Conservation (phyloP, 2,329 filamentous ascomycete genomes). For the Alternaria arbusti region DNA sequence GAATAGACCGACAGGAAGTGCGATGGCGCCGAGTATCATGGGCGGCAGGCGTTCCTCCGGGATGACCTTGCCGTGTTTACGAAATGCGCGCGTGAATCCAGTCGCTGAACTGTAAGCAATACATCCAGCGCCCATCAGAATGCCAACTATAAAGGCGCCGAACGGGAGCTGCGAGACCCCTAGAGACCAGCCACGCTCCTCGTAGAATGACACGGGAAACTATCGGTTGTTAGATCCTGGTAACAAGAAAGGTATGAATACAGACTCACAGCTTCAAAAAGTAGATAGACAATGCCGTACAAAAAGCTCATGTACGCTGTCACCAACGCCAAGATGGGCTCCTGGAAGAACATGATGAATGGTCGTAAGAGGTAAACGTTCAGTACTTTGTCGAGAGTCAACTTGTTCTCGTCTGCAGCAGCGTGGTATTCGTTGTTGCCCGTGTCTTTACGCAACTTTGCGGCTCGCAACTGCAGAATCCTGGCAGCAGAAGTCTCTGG, state of each 20-base stretch:
- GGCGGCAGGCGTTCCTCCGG: conserved; percentile 68
- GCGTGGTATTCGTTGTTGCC: conserved; percentile 49
- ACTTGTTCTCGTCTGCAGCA: conserved; percentile 62
- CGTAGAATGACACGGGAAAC: conserved; percentile 70
- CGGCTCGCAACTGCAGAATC: conserved; percentile 40
- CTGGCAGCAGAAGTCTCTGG: conserved; percentile 41
- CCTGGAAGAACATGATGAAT: conserved; percentile 64
- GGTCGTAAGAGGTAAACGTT: conserved; percentile 72
- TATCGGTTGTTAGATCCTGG: conserved; percentile 12
- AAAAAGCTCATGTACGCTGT: conserved; percentile 73
- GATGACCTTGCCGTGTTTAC: conserved; percentile 55
- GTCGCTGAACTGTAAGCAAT: conserved; percentile 43
- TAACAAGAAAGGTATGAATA: background rate
- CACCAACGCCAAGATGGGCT: conserved; percentile 52
- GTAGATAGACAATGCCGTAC: conserved; percentile 68
- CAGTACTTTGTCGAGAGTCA: conserved; percentile 65
- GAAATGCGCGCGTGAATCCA: conserved; percentile 41
- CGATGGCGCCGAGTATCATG: conserved; percentile 68
- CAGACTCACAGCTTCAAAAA: conserved; percentile 42
- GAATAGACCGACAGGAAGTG: conserved; percentile 66
- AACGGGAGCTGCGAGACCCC: conserved; percentile 68
- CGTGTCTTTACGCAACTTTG: conserved; percentile 38
- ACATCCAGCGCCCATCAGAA: conserved; percentile 55
- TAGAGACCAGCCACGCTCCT: conserved; percentile 69
- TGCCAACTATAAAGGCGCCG: conserved; percentile 67